Evolutionary conservation across 2,329 filamentous ascomycete genomes (phyloP).

Genomic region (Bipolaris oryzae): DNA sequence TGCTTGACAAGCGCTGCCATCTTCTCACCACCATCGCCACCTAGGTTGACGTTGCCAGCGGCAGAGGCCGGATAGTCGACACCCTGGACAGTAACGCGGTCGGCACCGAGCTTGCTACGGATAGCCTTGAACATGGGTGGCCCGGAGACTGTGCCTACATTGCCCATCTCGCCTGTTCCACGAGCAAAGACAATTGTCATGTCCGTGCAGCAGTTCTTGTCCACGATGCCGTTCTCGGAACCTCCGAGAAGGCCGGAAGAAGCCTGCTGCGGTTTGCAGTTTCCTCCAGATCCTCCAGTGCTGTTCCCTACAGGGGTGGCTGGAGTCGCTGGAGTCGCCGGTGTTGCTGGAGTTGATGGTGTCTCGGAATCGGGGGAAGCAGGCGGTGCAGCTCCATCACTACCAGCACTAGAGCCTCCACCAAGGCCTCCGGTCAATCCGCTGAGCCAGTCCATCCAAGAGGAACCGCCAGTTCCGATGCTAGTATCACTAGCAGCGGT

Average conservation of each 20-base stretch:
- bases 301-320: not conserved
- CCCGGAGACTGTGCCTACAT: slow-evolving; percentile 52
- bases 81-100: slow-evolving; percentile 40
- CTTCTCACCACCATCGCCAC: slow-evolving; percentile 32
- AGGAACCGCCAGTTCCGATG: not conserved
- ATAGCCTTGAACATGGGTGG: slow-evolving; percentile 46
- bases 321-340: not conserved
- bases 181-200: slow-evolving; percentile 54
- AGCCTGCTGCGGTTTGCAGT: slow-evolving; percentile 31
- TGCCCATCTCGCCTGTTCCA: slow-evolving; percentile 51
- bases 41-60: slow-evolving; percentile 34
- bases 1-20: slow-evolving; percentile 35
- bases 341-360: not conserved
- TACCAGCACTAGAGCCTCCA: not conserved
- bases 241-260: slow-evolving; percentile 26
- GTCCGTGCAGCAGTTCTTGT: slow-evolving; percentile 49
- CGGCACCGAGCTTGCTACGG: slow-evolving; percentile 33
- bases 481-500: not conserved
- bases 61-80: slow-evolving; percentile 40
- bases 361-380: not conserved
- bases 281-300: slow-evolving; percentile 24
- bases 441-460: not conserved
- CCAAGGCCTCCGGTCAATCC: slow-evolving; percentile 6
- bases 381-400: not conserved
- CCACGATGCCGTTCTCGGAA: slow-evolving; percentile 50